A percentile compares a stretch with the other conserved stretches of the same genome.
Evolutionary conservation across 352 stramenopile genomes (phyloP).

Genomic region (Phytopythium cucurbitacearum): DNA sequence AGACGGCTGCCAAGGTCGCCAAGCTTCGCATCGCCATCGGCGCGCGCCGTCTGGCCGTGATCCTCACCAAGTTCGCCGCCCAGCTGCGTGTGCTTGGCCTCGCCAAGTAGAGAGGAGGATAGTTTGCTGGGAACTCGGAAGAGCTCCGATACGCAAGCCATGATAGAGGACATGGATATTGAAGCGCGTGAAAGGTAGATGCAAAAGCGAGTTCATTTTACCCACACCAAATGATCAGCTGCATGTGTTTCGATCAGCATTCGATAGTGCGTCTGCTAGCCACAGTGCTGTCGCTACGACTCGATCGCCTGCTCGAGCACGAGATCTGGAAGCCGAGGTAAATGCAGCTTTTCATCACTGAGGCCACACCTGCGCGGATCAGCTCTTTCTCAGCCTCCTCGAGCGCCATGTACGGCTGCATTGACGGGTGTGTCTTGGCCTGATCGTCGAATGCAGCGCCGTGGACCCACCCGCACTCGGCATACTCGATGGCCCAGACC

Average conservation of each 20-base stretch:
- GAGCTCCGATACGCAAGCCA: no score
- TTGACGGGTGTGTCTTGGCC: conserved; percentile 43
- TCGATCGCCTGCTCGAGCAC: conserved; percentile 11
- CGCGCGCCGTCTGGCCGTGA: conserved; percentile 44
- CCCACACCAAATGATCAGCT: no score
- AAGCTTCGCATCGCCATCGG: conserved; percentile 48
- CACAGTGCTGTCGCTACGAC: background rate
- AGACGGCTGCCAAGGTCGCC: conserved; percentile 22
- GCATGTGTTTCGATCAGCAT: no score
- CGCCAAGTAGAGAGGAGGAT: conserved; percentile 5
- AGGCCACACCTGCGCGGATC: conserved; percentile 38
- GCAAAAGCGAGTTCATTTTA: no score
- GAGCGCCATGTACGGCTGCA: conserved; percentile 57
- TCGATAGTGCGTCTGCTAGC: background rate
- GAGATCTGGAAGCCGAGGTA: conserved; percentile 45
- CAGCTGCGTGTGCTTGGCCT: conserved; percentile 39
- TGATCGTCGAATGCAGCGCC: conserved; percentile 34
- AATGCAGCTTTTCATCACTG: conserved; percentile 51
- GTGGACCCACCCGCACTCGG: conserved; percentile 32
- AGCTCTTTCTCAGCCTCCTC: conserved; percentile 47
- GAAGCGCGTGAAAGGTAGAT: no score
- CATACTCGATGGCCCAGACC: conserved; percentile 54
- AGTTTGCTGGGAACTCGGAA: no score
- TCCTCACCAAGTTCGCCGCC: conserved; percentile 50
- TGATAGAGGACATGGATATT: no score